Percentiles rank a stretch among this genome's conserved stretches.
Conservation (phyloP, 2,329 filamentous ascomycete genomes). For the Ambrosiella cleistominuta region DNA sequence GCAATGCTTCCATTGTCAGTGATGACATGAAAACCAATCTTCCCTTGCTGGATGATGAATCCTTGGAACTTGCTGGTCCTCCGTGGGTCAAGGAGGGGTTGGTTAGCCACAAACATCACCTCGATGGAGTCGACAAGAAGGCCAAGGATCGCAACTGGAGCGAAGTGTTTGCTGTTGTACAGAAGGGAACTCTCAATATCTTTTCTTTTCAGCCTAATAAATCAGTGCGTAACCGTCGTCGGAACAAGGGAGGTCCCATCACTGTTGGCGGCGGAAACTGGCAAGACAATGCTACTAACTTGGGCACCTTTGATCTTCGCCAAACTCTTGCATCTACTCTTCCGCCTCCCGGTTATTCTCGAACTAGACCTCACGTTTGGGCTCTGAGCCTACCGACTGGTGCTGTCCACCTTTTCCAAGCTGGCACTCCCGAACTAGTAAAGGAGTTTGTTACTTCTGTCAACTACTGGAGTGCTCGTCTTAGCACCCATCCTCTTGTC, state of each 20-base stretch:
- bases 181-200: constrained; percentile 82
- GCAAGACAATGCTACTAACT: constrained; percentile 86
- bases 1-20: constrained; percentile 36
- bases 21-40: constrained; percentile 39
- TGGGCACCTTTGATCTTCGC: constrained; percentile 72
- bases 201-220: constrained; percentile 86
- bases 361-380: constrained; percentile 80
- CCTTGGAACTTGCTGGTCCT: constrained; percentile 76
- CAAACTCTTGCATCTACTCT: constrained; percentile 84
- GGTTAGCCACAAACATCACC: constrained; percentile 87
- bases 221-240: constrained; percentile 49
- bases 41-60: constrained; percentile 77
- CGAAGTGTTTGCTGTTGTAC: constrained; percentile 89
- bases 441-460: constrained; percentile 85
- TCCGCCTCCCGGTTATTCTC: constrained; percentile 82
- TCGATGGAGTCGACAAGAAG: constrained; percentile 78
- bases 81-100: constrained; percentile 97
- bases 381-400: constrained; percentile 81
- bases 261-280: constrained; percentile 91
- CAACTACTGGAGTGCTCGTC: constrained; percentile 92
- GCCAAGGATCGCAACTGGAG: constrained; percentile 89
- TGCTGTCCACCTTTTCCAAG: constrained; percentile 95
- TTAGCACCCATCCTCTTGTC: constrained; percentile 83
- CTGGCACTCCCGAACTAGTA: constrained; percentile 84
- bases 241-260: constrained; percentile 32